Evolutionary conservation across 2,329 filamentous ascomycete species (phyloP).

Genomic region (Zopfia rhizophila): DNA sequence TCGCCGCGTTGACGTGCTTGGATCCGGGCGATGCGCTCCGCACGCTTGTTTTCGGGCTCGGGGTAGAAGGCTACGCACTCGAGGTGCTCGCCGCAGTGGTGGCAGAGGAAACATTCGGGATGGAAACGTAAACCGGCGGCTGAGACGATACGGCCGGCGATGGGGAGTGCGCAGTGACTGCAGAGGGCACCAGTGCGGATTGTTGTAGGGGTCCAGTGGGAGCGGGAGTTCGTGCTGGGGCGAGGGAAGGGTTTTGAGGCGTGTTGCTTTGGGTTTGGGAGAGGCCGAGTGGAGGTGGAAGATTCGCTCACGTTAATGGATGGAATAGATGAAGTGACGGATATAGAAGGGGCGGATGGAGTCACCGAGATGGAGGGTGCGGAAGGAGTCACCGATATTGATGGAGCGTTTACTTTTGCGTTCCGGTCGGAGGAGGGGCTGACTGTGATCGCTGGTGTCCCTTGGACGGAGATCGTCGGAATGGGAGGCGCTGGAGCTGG

Average conservation of each 20-base stretch:
- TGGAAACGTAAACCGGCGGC: slow-evolving; percentile 88
- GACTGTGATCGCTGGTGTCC: slow-evolving; percentile 9
- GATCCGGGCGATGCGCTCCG: slow-evolving; percentile 79
- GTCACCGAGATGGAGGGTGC: slow-evolving; percentile 32
- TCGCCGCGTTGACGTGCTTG: slow-evolving; percentile 65
- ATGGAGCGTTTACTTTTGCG: slow-evolving; percentile 30
- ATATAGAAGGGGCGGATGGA: slow-evolving; percentile 35
- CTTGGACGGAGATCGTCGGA: slow-evolving; percentile 37
- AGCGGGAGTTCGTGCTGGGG: slow-evolving; percentile 48
- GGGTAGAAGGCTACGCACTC: slow-evolving; percentile 97
- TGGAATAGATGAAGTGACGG: slow-evolving; percentile 36
- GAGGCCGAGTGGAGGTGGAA: slow-evolving; percentile 56
- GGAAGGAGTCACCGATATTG: slow-evolving; percentile 28
- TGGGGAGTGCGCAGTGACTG: slow-evolving; percentile 83
- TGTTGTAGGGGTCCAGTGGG: slow-evolving; percentile 58
- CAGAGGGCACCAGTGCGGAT: slow-evolving; percentile 76
- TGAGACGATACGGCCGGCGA: slow-evolving; percentile 89
- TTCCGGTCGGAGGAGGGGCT: slow-evolving; percentile 14
- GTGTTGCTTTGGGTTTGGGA: slow-evolving; percentile 55
- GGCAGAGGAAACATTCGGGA: slow-evolving; percentile 91
- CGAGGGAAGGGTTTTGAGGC: slow-evolving; percentile 56
- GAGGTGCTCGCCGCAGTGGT: slow-evolving; percentile 84
- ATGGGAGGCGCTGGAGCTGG: slow-evolving; percentile 37
- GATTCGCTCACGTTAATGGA: slow-evolving; percentile 41
- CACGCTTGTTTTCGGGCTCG: slow-evolving; percentile 79